Evolutionary conservation across 768 basidiomycete species (phyloP).

Genomic region (Boletales sp.): DNA sequence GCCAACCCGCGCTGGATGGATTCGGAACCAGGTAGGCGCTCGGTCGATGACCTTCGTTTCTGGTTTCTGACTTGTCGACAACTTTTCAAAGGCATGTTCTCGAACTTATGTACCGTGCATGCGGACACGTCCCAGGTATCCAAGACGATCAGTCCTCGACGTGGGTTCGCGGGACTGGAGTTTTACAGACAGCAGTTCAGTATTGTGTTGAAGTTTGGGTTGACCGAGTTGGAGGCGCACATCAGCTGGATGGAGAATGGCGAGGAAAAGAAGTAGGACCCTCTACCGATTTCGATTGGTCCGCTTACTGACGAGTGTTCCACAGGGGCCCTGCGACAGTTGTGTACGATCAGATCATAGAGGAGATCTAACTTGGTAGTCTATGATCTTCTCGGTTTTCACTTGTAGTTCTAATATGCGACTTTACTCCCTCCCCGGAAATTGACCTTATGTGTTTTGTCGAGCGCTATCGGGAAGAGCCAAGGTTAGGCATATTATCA

Average conservation of each 20-base stretch:
- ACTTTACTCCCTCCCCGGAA: no score
- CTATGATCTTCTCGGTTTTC: background rate
- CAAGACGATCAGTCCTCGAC: slow-evolving; percentile 28
- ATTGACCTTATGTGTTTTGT: no score
- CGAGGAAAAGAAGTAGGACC: slow-evolving; percentile 19
- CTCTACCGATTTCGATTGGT: background rate
- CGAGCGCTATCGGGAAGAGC: no score
- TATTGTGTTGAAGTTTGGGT: slow-evolving; percentile 41
- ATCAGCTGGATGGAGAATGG: slow-evolving; percentile 41
- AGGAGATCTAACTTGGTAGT: slow-evolving; percentile 18
- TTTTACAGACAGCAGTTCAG: slow-evolving; percentile 34
- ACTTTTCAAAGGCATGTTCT: slow-evolving; percentile 23
- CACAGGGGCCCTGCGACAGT: slow-evolving; percentile 30
- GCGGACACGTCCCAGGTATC: slow-evolving; percentile 29
- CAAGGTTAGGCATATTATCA: no score
- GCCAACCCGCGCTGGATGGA: slow-evolving; percentile 28
- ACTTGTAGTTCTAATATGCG: no score
- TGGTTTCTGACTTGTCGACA: background rate
- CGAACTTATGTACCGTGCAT: slow-evolving; percentile 20
- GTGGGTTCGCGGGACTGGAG: slow-evolving; percentile 25
- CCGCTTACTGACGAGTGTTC: background rate
- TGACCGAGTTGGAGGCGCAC: slow-evolving; percentile 46
- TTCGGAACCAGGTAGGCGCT: slow-evolving; percentile 23
- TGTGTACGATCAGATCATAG: slow-evolving; percentile 31
- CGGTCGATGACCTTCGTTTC: background rate